A percentile compares a stretch with the other conserved stretches of the same genome.
Evolutionary conservation across 2,329 filamentous ascomycete genomes (phyloP).

Genomic region (Cercospora sp.): DNA sequence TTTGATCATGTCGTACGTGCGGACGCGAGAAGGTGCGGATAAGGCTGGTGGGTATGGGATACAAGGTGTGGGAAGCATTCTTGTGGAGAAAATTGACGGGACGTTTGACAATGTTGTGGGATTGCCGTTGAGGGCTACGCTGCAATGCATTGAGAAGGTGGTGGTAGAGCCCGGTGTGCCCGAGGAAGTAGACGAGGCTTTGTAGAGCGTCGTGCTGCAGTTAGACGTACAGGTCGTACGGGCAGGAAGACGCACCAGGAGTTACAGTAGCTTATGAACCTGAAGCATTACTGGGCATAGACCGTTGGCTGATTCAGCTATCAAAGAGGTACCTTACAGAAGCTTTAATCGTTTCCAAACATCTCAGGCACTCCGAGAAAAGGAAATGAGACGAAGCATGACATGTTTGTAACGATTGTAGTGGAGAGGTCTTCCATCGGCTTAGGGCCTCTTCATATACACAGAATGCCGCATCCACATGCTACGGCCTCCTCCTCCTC

Average conservation of each 20-base stretch:
- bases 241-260: background rate
- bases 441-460: slow-evolving; percentile 20
- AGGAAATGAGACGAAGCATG: background rate
- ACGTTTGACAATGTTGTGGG: slow-evolving; percentile 93
- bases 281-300: background rate
- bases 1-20: slow-evolving; percentile 75
- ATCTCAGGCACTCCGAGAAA: background rate
- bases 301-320: background rate
- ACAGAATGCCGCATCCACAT: slow-evolving; percentile 1
- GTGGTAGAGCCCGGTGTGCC: slow-evolving; percentile 66
- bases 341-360: background rate
- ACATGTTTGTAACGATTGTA: slow-evolving; percentile 12
- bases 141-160: slow-evolving; percentile 86
- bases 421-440: slow-evolving; percentile 29
- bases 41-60: slow-evolving; percentile 96
- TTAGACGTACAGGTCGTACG: background rate
- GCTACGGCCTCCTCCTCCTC: background rate
- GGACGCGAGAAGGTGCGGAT: slow-evolving; percentile 86
- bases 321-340: background rate
- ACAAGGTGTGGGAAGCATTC: slow-evolving; percentile 80
- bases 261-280: background rate
- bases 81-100: slow-evolving; percentile 87
- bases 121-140: slow-evolving; percentile 73
- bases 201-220: background rate
- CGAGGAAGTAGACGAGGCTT: slow-evolving; percentile 51